These are phyloP conservation scores for Symbiodinium pilosum DNA, from an alignment of 73 alveolate species.

Conservation along the genomic window DNA sequence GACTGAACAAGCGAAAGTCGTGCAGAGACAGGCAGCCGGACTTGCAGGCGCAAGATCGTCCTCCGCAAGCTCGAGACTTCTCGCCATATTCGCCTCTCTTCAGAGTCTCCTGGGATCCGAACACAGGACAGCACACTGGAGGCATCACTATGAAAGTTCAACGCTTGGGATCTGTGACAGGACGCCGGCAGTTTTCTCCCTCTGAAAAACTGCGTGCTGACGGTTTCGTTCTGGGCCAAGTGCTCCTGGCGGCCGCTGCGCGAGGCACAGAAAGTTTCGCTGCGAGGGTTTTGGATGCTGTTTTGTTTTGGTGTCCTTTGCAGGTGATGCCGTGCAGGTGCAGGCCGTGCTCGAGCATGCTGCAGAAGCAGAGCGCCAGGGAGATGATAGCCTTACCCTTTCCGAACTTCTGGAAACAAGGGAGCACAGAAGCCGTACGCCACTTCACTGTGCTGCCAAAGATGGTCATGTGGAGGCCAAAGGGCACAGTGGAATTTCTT, in stretches of 20 bases:
- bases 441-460: conserved; percentile 74
- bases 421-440: conserved; percentile 8
- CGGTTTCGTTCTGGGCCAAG: conserved; percentile 10
- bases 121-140: conserved; percentile 29
- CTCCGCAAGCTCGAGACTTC: neutral
- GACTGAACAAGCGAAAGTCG: neutral
- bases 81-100: neutral
- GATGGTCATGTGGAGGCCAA: conserved; percentile 72
- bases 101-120: conserved; percentile 45
- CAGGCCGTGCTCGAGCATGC: conserved; percentile 43
- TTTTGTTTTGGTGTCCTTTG: neutral
- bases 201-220: neutral
- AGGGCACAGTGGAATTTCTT: neutral
- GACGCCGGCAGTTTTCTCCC: neutral
- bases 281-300: neutral
- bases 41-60: no score
- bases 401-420: conserved; percentile 16
- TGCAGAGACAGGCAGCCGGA: neutral
- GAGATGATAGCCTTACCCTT: neutral
- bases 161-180: neutral
- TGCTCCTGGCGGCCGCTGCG: conserved; percentile 58
- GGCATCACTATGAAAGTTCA: no score
- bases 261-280: neutral
- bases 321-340: conserved; percentile 68
- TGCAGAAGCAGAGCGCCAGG: neutral